phyloP scores from a whole-genome alignment of 768 basidiomycete genomes.

The Boletus pseudo-olivaceus region DNA sequence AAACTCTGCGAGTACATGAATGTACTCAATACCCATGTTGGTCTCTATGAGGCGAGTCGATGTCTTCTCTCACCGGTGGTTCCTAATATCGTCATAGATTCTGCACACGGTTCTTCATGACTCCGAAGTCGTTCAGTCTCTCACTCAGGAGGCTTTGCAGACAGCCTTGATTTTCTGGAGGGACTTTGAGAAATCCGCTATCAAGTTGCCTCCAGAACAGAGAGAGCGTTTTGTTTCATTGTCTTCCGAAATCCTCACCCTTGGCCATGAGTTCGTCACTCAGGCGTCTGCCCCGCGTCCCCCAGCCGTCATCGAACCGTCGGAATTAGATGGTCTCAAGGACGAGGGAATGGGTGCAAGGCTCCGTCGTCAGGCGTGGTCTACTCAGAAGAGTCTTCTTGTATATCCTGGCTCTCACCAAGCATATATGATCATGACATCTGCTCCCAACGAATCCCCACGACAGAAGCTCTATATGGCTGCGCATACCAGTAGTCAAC shows the following conservation, averaged over 20 bases:
- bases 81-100: conserved; percentile 44
- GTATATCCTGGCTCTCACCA: conserved; percentile 86
- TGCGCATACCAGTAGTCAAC: conserved; percentile 67
- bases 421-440: conserved; percentile 90
- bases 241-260: conserved; percentile 83
- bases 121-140: conserved; percentile 57
- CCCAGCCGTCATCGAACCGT: conserved; percentile 63
- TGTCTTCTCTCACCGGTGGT: conserved; percentile 9
- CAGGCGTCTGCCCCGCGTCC: conserved; percentile 61
- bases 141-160: conserved; percentile 72
- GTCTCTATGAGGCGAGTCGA: conserved; percentile 76
- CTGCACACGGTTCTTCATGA: conserved; percentile 69
- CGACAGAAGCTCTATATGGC: conserved; percentile 81
- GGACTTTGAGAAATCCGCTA: conserved; percentile 97
- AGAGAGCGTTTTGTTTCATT: conserved; percentile 83
- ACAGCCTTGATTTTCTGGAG: conserved; percentile 93
- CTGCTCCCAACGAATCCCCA: conserved; percentile 81
- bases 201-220: conserved; percentile 75
- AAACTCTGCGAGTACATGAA: conserved; percentile 97
- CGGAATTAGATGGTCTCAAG: conserved; percentile 68
- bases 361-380: conserved; percentile 70
- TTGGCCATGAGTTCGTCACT: conserved; percentile 83
- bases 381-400: conserved; percentile 69
- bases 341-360: conserved; percentile 75
- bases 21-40: conserved; percentile 89